phyloP scores from a whole-genome alignment of 225 moss, liverwort and hornwort species.

The Marchantia paleacea region DNA sequence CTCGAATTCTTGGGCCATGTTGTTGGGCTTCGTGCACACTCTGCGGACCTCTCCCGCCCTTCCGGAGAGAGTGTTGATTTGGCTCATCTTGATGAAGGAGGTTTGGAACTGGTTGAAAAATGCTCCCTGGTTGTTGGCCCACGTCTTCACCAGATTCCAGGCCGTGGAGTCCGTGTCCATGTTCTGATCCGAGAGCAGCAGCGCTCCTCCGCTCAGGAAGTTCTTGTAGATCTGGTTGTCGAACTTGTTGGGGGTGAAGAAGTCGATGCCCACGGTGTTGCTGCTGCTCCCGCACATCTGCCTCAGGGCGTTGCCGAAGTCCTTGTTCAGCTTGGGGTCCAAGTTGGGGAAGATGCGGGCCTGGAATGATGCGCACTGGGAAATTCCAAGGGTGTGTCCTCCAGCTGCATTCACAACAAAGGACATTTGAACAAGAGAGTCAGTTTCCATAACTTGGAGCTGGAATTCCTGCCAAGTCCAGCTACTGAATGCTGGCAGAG shows the following conservation, averaged over 20 bases:
- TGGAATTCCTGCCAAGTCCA: neutral
- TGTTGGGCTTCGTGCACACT: conserved; percentile 17
- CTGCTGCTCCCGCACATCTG: conserved; percentile 40
- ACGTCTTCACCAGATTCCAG: conserved; percentile 26
- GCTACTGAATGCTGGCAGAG: neutral
- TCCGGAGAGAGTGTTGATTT: conserved; percentile 7
- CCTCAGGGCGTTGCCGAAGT: conserved; percentile 41
- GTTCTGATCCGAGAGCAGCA: conserved; percentile 49
- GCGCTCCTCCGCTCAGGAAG: conserved; percentile 41
- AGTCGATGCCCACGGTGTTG: conserved; percentile 41
- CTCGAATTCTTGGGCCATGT: neutral
- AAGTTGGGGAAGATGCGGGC: conserved; percentile 37
- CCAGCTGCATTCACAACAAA: conserved; percentile 29
- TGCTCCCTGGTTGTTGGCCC: conserved; percentile 38
- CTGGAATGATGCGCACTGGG: conserved; percentile 53
- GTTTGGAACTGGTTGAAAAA: conserved; percentile 40
- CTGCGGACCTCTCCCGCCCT: conserved; percentile 17
- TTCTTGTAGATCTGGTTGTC: conserved; percentile 58
- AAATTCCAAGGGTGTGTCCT: conserved; percentile 50
- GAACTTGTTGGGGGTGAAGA: conserved; percentile 41
- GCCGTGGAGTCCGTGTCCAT: conserved; percentile 39
- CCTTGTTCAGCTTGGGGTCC: conserved; percentile 33
- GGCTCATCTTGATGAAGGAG: conserved; percentile 28
- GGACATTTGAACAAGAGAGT: neutral
- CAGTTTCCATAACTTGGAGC: neutral